Conservation (phyloP, 495 filamentous ascomycete genomes). For the Neurospora sp. region DNA sequence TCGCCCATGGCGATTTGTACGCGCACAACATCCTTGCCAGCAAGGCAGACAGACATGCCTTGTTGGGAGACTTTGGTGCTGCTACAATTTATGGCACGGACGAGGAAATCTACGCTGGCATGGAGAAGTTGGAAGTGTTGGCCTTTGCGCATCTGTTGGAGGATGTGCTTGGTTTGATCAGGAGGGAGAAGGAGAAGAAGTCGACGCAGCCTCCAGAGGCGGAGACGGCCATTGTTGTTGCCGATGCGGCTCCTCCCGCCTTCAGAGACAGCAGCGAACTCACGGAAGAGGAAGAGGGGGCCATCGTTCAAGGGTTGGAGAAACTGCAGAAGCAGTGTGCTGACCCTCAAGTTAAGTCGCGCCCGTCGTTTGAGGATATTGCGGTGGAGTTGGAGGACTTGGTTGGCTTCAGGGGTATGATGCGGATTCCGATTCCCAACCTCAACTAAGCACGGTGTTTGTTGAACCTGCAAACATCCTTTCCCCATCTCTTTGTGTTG, state of each 20-base stretch:
- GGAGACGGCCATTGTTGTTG: neutral
- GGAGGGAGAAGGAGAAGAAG: constrained; percentile 2
- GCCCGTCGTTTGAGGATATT: constrained; percentile 19
- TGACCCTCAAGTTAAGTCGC: neutral
- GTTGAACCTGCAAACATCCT: neutral
- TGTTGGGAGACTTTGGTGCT: constrained; percentile 35
- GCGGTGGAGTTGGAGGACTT: constrained; percentile 17
- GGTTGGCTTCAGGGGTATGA: constrained; percentile 24
- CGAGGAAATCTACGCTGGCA: neutral
- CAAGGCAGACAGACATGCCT: constrained; percentile 24
- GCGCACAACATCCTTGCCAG: constrained; percentile 36
- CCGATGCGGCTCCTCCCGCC: neutral
- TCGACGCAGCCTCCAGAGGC: neutral
- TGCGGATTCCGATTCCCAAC: constrained; percentile 16
- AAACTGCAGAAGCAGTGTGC: constrained; percentile 10
- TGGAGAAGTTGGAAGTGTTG: constrained; percentile 35
- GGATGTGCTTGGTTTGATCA: constrained; percentile 21
- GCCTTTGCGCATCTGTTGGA: constrained; percentile 37
- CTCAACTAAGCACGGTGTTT: neutral
- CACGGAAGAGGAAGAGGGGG: neutral
- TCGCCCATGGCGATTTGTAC: constrained; percentile 33
- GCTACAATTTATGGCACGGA: constrained; percentile 30
- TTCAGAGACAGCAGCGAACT: neutral
- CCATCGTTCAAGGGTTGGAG: constrained; percentile 8
- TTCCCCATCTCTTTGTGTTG: neutral